Conservation (phyloP, 23 red algal species). For the Gracilariopsis chorda region DNA sequence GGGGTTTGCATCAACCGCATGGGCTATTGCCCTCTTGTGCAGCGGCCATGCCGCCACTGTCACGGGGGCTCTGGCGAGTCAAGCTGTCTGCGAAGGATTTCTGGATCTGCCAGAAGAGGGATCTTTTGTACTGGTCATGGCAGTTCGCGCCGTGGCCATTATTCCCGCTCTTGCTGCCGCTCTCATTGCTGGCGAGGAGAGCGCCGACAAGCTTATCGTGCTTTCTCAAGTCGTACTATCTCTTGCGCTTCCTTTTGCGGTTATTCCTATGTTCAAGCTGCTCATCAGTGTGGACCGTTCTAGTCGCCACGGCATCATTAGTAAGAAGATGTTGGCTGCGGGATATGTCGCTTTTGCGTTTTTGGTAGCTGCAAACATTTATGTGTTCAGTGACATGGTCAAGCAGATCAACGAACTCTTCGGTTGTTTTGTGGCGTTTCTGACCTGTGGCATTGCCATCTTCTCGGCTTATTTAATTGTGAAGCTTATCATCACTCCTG, state of each 20-base stretch:
- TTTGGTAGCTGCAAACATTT: neutral
- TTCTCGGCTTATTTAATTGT: neutral
- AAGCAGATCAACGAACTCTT: neutral
- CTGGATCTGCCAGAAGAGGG: neutral
- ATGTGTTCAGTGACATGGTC: conserved; percentile 9
- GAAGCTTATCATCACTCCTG: conserved; percentile 1
- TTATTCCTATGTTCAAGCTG: conserved; percentile 81
- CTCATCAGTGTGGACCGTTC: neutral
- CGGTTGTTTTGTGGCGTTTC: neutral
- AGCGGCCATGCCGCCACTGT: conserved; percentile 86
- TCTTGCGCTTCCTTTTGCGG: conserved; percentile 80
- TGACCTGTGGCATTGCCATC: neutral
- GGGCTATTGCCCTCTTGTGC: conserved; percentile 81
- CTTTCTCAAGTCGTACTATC: conserved; percentile 81
- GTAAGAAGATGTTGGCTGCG: neutral
- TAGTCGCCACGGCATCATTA: neutral
- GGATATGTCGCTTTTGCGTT: conserved; percentile 11
- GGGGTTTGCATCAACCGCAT: conserved; percentile 66
- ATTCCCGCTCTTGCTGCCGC: conserved; percentile 65
- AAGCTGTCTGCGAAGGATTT: conserved; percentile 93
- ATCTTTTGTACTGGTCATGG: conserved; percentile 2
- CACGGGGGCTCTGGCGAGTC: conserved; percentile 80
- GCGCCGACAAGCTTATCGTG: conserved; percentile 73
- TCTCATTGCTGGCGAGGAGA: conserved; percentile 60
- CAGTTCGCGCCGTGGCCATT: conserved; percentile 69